These are phyloP conservation scores for Aspergillus clavatus DNA, from an alignment of 2,329 filamentous ascomycete species.

Conservation along the genomic window DNA sequence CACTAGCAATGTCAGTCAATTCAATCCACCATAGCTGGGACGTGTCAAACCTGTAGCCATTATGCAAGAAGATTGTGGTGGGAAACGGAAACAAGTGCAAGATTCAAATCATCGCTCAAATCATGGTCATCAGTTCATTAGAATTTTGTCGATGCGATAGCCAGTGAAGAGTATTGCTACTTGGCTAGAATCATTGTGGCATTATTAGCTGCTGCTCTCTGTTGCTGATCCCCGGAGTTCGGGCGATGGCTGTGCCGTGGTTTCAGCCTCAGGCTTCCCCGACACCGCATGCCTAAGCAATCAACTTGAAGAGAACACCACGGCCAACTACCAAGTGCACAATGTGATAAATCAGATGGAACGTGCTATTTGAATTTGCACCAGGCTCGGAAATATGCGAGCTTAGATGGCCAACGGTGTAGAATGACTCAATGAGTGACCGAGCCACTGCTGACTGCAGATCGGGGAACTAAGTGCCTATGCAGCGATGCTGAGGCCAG, in stretches of 20 bases:
- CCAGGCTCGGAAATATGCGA: too few relatives aligned
- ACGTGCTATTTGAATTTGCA: too few relatives aligned
- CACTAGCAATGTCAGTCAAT: constrained; percentile 47
- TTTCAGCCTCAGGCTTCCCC: constrained; percentile 15
- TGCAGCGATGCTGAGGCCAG: too few relatives aligned
- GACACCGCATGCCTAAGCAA: not conserved
- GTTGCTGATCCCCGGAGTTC: constrained; percentile 13
- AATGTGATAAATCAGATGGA: too few relatives aligned
- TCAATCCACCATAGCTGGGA: not conserved
- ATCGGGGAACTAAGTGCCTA: too few relatives aligned
- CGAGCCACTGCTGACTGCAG: too few relatives aligned
- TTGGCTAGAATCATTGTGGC: not conserved
- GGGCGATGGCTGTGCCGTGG: constrained; percentile 15
- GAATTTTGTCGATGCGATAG: not conserved
- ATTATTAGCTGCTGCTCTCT: not conserved
- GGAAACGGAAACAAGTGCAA: too few relatives aligned
- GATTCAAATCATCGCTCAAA: constrained; percentile 12
- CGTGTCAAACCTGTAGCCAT: constrained; percentile 23
- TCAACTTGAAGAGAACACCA: not conserved
- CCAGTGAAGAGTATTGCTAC: not conserved
- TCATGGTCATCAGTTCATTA: not conserved
- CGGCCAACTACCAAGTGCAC: too few relatives aligned
- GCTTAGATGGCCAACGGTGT: too few relatives aligned
- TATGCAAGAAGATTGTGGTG: too few relatives aligned
- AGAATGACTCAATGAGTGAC: too few relatives aligned